Evolutionary conservation across 495 filamentous ascomycete genomes (phyloP).

Genomic region (Aspergillus campestris): DNA sequence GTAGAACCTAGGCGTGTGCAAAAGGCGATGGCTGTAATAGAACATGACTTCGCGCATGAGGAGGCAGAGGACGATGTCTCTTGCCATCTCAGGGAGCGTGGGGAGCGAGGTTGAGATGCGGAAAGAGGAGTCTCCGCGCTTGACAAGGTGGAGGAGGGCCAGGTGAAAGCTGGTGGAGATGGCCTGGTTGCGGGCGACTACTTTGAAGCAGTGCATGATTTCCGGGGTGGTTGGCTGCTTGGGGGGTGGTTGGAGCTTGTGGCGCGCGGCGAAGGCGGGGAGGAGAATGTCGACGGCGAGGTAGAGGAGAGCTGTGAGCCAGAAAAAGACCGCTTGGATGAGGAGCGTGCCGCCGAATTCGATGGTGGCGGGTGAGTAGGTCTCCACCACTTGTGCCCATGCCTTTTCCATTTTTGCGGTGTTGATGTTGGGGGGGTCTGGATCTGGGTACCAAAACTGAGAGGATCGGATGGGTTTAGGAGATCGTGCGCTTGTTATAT

Average conservation of each 20-base stretch:
- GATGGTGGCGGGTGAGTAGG: constrained; percentile 7
- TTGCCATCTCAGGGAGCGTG: neutral
- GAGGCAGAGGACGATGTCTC: constrained; percentile 31
- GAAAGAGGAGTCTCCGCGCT: constrained; percentile 7
- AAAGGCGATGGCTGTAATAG: constrained; percentile 40
- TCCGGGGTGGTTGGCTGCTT: constrained; percentile 32
- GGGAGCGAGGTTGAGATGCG: constrained; percentile 13
- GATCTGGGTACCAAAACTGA: too few relatives aligned
- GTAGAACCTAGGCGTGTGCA: constrained; percentile 40
- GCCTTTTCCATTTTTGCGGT: neutral
- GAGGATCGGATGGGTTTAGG: too few relatives aligned
- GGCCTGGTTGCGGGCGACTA: constrained; percentile 30
- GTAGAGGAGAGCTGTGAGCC: constrained; percentile 30
- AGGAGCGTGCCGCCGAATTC: constrained; percentile 30
- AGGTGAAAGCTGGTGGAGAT: constrained; percentile 17
- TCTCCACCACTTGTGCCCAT: neutral
- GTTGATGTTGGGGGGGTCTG: too few relatives aligned
- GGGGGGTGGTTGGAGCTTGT: constrained; percentile 39
- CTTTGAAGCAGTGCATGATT: constrained; percentile 25
- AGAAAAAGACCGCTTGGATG: constrained; percentile 35
- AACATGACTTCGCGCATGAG: constrained; percentile 39
- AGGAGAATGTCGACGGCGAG: constrained; percentile 24
- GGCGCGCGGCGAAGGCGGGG: constrained; percentile 32
- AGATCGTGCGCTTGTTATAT: too few relatives aligned
- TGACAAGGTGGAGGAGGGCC: constrained; percentile 14